Conservation (phyloP, 73 alveolate species). For the Tetrahymena malaccensis region DNA sequence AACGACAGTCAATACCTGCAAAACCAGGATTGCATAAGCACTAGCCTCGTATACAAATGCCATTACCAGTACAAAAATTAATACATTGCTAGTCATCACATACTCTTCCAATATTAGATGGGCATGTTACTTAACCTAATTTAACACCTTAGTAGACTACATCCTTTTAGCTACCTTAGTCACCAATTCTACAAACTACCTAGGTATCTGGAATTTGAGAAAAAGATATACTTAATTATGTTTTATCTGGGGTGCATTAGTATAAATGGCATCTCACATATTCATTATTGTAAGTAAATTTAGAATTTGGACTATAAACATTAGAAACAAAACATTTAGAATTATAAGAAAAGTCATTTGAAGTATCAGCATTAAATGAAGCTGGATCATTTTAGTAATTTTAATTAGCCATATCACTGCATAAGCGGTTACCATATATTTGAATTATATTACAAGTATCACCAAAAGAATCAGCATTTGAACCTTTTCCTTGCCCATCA, state of each 20-base stretch:
- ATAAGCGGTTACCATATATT: background rate
- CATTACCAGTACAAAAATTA: background rate
- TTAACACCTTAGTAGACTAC: background rate
- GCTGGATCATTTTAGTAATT: background rate
- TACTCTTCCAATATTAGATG: background rate
- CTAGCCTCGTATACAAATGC: background rate
- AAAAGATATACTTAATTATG: background rate
- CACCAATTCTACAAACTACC: background rate
- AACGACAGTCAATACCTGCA: background rate
- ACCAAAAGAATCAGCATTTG: background rate
- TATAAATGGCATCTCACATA: background rate
- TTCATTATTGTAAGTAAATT: background rate
- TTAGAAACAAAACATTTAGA: background rate
- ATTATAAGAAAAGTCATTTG: background rate
- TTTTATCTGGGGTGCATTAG: background rate
- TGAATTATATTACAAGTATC: background rate
- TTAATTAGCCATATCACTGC: background rate
- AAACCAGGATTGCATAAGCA: background rate
- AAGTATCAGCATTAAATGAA: background rate
- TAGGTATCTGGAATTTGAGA: background rate
- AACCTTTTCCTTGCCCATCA: background rate
- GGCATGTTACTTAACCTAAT: background rate
- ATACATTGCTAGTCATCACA: background rate
- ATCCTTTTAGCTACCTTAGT: background rate
- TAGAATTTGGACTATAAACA: background rate